Conservation (phyloP, 345 rosid species). For the Euphorbia tirucalli region DNA sequence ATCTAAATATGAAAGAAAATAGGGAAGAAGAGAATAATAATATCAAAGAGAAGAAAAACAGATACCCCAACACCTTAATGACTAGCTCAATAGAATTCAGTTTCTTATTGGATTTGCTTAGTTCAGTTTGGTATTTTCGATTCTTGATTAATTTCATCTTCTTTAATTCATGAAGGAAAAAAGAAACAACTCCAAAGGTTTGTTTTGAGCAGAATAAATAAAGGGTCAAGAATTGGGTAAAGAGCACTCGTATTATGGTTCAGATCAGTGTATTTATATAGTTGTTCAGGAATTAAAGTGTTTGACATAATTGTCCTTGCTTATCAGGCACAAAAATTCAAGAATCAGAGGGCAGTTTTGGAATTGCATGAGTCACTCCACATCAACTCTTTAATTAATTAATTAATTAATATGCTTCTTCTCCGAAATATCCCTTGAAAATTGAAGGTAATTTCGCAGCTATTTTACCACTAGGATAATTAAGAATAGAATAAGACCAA, state of each 20-base stretch:
- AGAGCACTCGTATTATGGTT: background rate
- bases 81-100: conserved; percentile 11
- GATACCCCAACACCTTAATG: conserved; percentile 28
- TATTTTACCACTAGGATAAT: background rate
- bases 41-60: conserved; percentile 41
- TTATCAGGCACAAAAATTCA: background rate
- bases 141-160: conserved; percentile 22
- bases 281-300: background rate
- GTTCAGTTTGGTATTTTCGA: background rate
- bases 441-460: background rate
- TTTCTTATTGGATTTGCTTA: background rate
- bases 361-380: background rate
- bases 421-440: background rate
- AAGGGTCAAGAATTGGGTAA: background rate
- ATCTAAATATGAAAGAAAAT: conserved; percentile 18
- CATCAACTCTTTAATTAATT: background rate
- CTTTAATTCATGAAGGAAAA: background rate
- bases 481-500: no score
- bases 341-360: background rate
- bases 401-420: background rate
- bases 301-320: conserved; percentile 9
- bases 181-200: background rate
- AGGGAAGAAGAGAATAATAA: conserved; percentile 26
- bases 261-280: background rate
- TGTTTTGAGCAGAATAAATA: background rate